These are phyloP conservation scores for Lactifluus pinguis DNA, from an alignment of 768 basidiomycete genomes.

Conservation along the genomic window DNA sequence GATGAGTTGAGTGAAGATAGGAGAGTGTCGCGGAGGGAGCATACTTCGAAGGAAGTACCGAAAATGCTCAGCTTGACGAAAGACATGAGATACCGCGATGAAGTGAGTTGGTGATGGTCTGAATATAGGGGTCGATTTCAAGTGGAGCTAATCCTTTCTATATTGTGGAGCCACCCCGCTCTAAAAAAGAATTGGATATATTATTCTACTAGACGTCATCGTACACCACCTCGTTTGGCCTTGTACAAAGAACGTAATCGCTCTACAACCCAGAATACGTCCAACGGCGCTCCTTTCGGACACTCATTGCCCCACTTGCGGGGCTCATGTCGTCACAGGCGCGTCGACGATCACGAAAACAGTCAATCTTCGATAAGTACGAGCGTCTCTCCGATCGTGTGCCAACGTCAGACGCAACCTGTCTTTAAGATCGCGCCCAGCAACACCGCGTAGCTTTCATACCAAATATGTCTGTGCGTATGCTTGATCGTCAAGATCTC, in stretches of 20 bases:
- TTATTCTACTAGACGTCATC: neutral
- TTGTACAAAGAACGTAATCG: neutral
- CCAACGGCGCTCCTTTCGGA: neutral
- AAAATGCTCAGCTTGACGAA: constrained; percentile 99
- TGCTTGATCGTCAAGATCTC: too few relatives aligned
- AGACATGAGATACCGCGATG: constrained; percentile 56
- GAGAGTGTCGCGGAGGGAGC: too few relatives aligned
- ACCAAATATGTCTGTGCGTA: too few relatives aligned
- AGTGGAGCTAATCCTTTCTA: neutral
- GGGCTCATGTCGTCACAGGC: constrained; percentile 5
- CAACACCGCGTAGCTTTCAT: too few relatives aligned
- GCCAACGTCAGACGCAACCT: neutral
- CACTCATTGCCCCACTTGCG: neutral
- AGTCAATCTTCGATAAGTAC: neutral
- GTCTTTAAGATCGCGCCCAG: neutral
- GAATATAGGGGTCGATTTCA: constrained; percentile 1
- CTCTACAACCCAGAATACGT: neutral
- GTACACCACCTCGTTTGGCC: neutral
- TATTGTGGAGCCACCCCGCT: neutral
- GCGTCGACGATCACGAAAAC: neutral
- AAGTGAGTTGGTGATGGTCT: constrained; percentile 2
- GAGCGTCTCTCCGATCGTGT: neutral
- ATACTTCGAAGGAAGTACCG: constrained; percentile 92
- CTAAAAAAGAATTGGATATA: too few relatives aligned
- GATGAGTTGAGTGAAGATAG: constrained; percentile 18